Conservation (phyloP, 129 eudicot species). For the Lonicera japonica region DNA sequence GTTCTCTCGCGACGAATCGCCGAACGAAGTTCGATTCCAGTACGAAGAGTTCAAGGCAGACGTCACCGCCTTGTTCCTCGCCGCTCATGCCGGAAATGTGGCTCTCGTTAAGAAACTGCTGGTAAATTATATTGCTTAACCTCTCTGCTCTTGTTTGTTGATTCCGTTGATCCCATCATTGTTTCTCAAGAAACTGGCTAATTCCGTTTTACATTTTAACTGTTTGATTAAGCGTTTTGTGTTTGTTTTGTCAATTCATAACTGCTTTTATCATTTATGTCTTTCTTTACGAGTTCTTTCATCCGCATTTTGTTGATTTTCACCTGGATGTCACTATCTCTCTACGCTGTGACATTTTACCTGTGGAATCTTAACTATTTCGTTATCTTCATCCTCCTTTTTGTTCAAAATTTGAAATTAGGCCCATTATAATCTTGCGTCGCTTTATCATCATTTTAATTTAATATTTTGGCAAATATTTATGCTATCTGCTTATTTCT, state of each 20-base stretch:
- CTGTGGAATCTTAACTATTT: neutral
- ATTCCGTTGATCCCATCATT: constrained; percentile 14
- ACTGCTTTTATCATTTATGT: too few relatives aligned
- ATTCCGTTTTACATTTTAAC: neutral
- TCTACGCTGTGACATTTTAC: neutral
- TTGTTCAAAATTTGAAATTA: constrained; percentile 10
- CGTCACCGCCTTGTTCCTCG: constrained; percentile 74
- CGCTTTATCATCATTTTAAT: constrained; percentile 2
- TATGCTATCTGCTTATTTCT: neutral
- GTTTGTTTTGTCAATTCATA: too few relatives aligned
- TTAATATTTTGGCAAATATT: neutral
- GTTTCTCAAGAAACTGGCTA: neutral
- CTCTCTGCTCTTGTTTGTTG: constrained; percentile 3
- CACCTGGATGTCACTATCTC: too few relatives aligned
- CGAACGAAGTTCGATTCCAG: constrained; percentile 45
- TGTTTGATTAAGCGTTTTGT: neutral
- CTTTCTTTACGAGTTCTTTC: too few relatives aligned
- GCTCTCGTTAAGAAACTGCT: constrained; percentile 58
- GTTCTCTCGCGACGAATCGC: constrained; percentile 33
- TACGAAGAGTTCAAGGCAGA: constrained; percentile 61
- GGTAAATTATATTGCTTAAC: constrained; percentile 33
- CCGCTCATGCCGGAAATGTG: constrained; percentile 60
- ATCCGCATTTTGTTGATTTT: constrained; percentile 1
- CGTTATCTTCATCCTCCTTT: neutral
- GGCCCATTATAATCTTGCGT: neutral